Evolutionary conservation across 305 asterid species (phyloP).

Genomic region (Fraxinus sp.): DNA sequence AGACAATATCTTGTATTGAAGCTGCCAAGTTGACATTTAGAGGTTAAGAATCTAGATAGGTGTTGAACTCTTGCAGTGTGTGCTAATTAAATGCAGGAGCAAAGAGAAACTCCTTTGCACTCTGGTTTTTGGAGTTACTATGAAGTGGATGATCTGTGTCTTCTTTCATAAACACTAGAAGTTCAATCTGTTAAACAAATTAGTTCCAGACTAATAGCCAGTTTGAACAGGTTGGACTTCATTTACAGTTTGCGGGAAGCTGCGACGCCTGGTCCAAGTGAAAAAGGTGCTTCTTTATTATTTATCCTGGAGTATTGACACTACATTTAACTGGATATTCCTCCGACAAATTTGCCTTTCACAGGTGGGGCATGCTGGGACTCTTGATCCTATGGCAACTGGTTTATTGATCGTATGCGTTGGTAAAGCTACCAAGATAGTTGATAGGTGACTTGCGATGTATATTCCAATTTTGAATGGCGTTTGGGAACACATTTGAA

Average conservation of each 20-base stretch:
- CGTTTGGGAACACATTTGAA: conserved; percentile 2
- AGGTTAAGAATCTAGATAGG: neutral
- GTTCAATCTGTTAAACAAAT: neutral
- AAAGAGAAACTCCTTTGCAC: conserved; percentile 4
- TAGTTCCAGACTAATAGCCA: conserved; percentile 23
- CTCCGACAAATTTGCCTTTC: conserved; percentile 23
- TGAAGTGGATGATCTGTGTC: neutral
- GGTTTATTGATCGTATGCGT: conserved; percentile 89
- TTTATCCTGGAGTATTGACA: neutral
- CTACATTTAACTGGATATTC: conserved; percentile 16
- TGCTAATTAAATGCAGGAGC: conserved; percentile 14
- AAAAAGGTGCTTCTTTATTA: conserved; percentile 61
- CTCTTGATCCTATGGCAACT: conserved; percentile 98
- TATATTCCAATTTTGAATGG: neutral
- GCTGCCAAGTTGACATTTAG: neutral
- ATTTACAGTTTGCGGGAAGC: conserved; percentile 94
- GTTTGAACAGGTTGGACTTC: conserved; percentile 91
- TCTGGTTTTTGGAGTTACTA: neutral
- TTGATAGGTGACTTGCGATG: conserved; percentile 61
- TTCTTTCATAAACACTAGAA: neutral
- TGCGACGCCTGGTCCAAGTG: conserved; percentile 84
- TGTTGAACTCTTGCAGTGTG: neutral
- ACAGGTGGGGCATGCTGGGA: conserved; percentile 98
- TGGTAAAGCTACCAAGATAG: conserved; percentile 92
- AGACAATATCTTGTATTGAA: neutral